A percentile compares a stretch with the other conserved stretches of the same genome.
Evolutionary conservation across 169 alveolate species (phyloP).

Genomic region (Plasmodium berghei): DNA sequence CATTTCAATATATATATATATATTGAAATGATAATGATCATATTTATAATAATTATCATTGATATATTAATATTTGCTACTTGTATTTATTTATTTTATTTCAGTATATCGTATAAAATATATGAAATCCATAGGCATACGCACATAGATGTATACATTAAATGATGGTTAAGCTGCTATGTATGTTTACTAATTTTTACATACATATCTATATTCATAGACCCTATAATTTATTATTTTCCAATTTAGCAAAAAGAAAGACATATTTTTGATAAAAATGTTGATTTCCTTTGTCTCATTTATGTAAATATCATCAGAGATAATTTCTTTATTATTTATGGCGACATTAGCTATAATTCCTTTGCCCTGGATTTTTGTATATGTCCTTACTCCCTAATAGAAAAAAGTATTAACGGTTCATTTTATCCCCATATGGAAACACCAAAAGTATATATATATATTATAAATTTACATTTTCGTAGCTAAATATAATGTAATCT

Average conservation of each 20-base stretch:
- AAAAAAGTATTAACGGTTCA: not conserved
- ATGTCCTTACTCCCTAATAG: slow-evolving; percentile 53
- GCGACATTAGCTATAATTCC: slow-evolving; percentile 64
- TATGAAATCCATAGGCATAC: not conserved
- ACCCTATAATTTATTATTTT: slow-evolving; percentile 54
- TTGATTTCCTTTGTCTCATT: slow-evolving; percentile 44
- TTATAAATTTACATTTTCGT: slow-evolving; percentile 50
- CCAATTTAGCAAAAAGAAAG: slow-evolving; percentile 47
- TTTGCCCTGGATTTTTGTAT: slow-evolving; percentile 54
- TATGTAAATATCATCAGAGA: slow-evolving; percentile 41
- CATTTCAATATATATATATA: not conserved
- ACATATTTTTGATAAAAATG: slow-evolving; percentile 37
- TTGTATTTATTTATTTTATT: too few species aligned
- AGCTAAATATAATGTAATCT: slow-evolving; percentile 60
- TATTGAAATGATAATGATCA: too few species aligned
- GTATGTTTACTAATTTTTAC: not conserved
- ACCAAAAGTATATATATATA: not conserved
- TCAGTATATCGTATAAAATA: too few species aligned
- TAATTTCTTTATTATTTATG: slow-evolving; percentile 54
- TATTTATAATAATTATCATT: too few species aligned
- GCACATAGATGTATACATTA: not conserved
- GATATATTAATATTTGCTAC: too few species aligned
- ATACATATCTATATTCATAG: slow-evolving; percentile 61
- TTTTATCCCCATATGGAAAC: not conserved
- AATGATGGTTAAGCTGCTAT: not conserved